Conservation (phyloP, 1,284 basidiomycete species). For the Cryptococcus sp. region DNA sequence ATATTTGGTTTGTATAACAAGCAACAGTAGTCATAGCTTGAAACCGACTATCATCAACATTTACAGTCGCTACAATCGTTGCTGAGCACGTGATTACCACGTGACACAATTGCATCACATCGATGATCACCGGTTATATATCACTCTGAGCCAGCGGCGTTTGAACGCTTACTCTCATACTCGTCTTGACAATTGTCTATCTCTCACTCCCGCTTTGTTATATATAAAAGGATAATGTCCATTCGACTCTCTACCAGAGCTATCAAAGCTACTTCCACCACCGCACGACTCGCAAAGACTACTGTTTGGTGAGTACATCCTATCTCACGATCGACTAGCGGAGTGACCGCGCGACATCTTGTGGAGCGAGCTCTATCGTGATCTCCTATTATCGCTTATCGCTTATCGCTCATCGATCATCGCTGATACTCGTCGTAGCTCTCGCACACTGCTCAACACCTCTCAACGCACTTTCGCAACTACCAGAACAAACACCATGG, state of each 20-base stretch:
- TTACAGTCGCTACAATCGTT: not conserved
- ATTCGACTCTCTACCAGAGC: slow-evolving; percentile 5
- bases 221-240: slow-evolving; percentile 6
- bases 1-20: no score
- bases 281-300: slow-evolving; percentile 4
- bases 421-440: not conserved
- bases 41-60: no score
- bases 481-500: slow-evolving; percentile 18
- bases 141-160: no score
- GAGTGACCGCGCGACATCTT: not conserved
- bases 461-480: slow-evolving; percentile 2
- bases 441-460: not conserved
- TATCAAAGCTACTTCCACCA: slow-evolving; percentile 2
- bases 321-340: no score
- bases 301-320: slow-evolving; percentile 5
- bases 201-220: no score
- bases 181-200: no score
- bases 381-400: not conserved
- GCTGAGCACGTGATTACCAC: not conserved
- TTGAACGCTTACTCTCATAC: no score
- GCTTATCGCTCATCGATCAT: not conserved
- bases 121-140: no score
- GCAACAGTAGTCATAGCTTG: no score
- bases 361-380: not conserved
- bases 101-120: no score